Percentiles rank a stretch among this genome's conserved stretches.
Evolutionary conservation across 805 yeast species (phyloP).

Genomic region (Sugiyamaella marilandica): DNA sequence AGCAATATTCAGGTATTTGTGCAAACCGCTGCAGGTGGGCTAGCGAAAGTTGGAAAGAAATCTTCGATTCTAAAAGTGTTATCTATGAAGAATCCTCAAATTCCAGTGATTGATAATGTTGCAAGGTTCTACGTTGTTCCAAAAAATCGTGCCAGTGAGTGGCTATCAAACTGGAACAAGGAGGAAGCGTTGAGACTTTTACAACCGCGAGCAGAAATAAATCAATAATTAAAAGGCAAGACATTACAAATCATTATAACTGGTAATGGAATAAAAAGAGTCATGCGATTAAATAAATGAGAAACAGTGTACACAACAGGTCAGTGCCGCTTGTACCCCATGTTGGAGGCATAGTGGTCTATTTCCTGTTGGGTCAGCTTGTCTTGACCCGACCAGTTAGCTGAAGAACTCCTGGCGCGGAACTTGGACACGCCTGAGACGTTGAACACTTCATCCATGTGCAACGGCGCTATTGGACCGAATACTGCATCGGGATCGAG

Average conservation of each 20-base stretch:
- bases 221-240: too few species aligned
- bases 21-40: slow-evolving; percentile 81
- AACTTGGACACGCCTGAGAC: slow-evolving; percentile 43
- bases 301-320: too few species aligned
- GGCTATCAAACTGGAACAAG: slow-evolving; percentile 47
- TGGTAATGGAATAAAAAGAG: not conserved
- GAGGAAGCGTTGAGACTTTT: slow-evolving; percentile 19
- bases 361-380: slow-evolving; percentile 44
- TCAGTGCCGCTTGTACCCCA: slow-evolving; percentile 36
- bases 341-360: slow-evolving; percentile 42
- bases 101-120: slow-evolving; percentile 73
- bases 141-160: slow-evolving; percentile 53
- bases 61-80: slow-evolving; percentile 60
- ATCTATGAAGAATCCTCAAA: slow-evolving; percentile 53
- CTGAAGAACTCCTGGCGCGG: slow-evolving; percentile 53
- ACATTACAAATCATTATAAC: not conserved
- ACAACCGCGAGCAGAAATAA: not conserved
- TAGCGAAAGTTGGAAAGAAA: slow-evolving; percentile 80
- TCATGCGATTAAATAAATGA: not conserved
- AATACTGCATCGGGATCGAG: slow-evolving; percentile 66
- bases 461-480: slow-evolving; percentile 67
- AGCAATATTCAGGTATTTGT: slow-evolving; percentile 65
- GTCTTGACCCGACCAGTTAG: slow-evolving; percentile 46
- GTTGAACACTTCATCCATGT: slow-evolving; percentile 62
- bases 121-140: slow-evolving; percentile 77